Evolutionary conservation across 306 rosid species (phyloP).

Genomic region (Canavalia gladiata): DNA sequence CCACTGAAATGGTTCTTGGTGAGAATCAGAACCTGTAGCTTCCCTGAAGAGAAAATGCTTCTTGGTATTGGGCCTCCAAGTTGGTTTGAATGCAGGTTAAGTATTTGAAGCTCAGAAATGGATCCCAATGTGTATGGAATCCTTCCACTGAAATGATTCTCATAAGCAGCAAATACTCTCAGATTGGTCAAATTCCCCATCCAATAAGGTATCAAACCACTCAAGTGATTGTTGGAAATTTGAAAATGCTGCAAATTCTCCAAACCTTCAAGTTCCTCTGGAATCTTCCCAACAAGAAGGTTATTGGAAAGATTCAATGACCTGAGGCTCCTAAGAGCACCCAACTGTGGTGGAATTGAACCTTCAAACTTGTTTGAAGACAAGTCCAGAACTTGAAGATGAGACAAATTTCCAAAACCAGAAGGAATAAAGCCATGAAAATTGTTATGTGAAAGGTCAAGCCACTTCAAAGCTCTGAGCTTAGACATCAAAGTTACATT

Average conservation of each 20-base stretch:
- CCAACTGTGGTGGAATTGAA: constrained; percentile 1
- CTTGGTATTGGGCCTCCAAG: constrained; percentile 10
- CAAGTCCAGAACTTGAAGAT: not conserved
- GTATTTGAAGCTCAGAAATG: constrained; percentile 3
- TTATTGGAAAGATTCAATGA: constrained; percentile 5
- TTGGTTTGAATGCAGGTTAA: constrained; percentile 7
- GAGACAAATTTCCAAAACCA: not conserved
- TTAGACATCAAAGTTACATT: not conserved
- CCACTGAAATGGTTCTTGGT: not conserved
- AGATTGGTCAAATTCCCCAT: not conserved
- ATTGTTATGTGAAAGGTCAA: not conserved
- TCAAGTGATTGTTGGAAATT: not conserved
- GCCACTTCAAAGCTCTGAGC: constrained; percentile 16
- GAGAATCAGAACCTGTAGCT: not conserved
- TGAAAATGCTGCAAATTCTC: not conserved
- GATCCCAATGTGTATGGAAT: not conserved
- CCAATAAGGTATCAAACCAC: not conserved
- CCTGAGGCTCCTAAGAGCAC: not conserved
- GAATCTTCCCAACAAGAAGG: not conserved
- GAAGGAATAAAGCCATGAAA: not conserved
- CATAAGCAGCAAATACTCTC: constrained; percentile 3
- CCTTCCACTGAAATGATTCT: not conserved
- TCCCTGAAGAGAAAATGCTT: not conserved
- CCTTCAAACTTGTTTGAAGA: constrained; percentile 19
- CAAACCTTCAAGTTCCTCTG: not conserved